Conservation (phyloP, 768 basidiomycete species). For the Lyophyllum semitale region DNA sequence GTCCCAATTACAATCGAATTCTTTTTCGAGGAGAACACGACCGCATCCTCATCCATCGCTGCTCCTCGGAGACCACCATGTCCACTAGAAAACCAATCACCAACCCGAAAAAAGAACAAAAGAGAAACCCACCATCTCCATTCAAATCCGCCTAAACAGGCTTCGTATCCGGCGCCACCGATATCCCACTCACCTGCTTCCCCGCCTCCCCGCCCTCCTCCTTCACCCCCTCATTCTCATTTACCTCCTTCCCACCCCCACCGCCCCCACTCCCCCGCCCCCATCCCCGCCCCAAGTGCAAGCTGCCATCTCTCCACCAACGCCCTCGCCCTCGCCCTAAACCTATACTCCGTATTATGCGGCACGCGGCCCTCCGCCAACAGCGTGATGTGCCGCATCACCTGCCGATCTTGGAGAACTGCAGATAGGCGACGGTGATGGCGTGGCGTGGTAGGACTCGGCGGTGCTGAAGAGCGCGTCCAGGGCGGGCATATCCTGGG, state of each 20-base stretch:
- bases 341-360: slow-evolving; percentile 53
- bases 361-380: slow-evolving; percentile 53
- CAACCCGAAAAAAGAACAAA: background rate
- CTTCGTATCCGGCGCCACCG: background rate
- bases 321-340: slow-evolving; percentile 61
- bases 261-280: slow-evolving; percentile 11
- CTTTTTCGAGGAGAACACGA: too few species aligned
- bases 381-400: slow-evolving; percentile 76
- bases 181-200: background rate
- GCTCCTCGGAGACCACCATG: background rate
- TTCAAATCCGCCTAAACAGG: background rate
- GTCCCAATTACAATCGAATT: too few species aligned
- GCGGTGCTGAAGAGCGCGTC: slow-evolving; percentile 70
- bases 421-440: slow-evolving; percentile 72
- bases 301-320: slow-evolving; percentile 65
- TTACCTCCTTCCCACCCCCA: background rate
- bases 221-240: background rate
- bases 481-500: slow-evolving; percentile 70
- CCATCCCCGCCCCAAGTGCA: slow-evolving; percentile 32
- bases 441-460: slow-evolving; percentile 66
- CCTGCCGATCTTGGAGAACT: slow-evolving; percentile 76
- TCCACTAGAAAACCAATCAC: background rate
- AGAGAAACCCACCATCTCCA: background rate
- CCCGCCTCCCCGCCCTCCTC: background rate
- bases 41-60: slow-evolving; percentile 1